These are phyloP conservation scores for Trapa incisa DNA, from an alignment of 345 rosid genomes.

Conservation along the genomic window DNA sequence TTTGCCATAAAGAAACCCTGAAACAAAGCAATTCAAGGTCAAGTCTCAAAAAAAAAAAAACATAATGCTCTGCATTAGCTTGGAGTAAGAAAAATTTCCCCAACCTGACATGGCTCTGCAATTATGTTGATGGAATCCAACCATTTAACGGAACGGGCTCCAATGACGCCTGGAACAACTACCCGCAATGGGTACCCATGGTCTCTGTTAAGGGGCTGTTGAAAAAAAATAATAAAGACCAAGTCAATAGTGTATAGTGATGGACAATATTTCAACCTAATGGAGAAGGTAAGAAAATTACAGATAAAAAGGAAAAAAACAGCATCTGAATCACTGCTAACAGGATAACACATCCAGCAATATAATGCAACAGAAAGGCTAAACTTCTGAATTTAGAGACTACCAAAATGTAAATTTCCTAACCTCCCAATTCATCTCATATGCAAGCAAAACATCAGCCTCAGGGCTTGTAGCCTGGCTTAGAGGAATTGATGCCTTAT, in stretches of 20 bases:
- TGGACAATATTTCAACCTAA: neutral
- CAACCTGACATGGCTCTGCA: constrained; percentile 84
- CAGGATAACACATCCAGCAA: neutral
- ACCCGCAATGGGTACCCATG: constrained; percentile 86
- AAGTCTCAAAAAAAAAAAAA: constrained; percentile 1
- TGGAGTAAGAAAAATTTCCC: constrained; percentile 1
- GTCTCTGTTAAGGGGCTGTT: constrained; percentile 78
- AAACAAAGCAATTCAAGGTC: constrained; percentile 9
- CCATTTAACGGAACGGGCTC: constrained; percentile 99
- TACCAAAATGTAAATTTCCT: constrained; percentile 8
- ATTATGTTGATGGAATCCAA: constrained; percentile 65
- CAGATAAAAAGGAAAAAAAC: neutral
- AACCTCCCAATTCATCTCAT: constrained; percentile 98
- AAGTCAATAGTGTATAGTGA: neutral
- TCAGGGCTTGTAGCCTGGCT: constrained; percentile 76
- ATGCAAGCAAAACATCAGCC: constrained; percentile 92
- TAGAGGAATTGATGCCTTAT: constrained; percentile 84
- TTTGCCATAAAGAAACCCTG: constrained; percentile 98
- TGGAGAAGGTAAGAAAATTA: neutral
- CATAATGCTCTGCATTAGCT: neutral
- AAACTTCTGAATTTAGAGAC: neutral
- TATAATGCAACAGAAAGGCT: neutral
- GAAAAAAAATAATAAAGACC: constrained; percentile 6
- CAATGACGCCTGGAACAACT: constrained; percentile 94
- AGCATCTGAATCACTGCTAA: neutral